These are phyloP conservation scores for Cunninghamia lanceolata DNA, from an alignment of 75 land plant species.

Conservation along the genomic window DNA sequence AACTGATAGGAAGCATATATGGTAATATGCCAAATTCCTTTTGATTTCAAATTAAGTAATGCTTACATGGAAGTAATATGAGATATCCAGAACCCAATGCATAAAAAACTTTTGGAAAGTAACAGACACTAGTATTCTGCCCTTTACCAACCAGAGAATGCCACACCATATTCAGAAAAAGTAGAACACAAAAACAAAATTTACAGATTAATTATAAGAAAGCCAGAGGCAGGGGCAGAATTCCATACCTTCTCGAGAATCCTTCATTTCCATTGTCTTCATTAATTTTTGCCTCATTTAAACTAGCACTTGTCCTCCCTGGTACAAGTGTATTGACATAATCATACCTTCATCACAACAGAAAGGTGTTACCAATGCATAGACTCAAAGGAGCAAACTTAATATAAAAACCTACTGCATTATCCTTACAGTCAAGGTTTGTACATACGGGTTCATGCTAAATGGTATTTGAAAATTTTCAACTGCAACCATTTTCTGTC, in stretches of 20 bases:
- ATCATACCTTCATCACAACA: slow-evolving; percentile 20
- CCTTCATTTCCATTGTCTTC: slow-evolving; percentile 28
- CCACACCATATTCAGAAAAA: background rate
- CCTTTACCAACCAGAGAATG: background rate
- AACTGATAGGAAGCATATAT: background rate
- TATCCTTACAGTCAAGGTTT: background rate
- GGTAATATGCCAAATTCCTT: background rate
- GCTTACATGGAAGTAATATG: background rate
- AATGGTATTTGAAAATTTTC: slow-evolving; percentile 26
- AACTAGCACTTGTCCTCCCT: slow-evolving; percentile 24
- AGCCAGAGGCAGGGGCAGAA: background rate
- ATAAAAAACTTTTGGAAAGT: background rate
- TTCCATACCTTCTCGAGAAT: slow-evolving; percentile 43
- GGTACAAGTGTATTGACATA: slow-evolving; percentile 44
- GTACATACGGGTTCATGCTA: slow-evolving; percentile 32
- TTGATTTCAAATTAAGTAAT: background rate
- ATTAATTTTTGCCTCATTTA: slow-evolving; percentile 4
- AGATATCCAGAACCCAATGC: background rate
- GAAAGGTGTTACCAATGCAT: slow-evolving; percentile 1
- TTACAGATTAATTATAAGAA: background rate
- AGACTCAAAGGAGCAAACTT: background rate
- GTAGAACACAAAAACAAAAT: background rate
- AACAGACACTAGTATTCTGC: background rate
- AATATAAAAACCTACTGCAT: background rate
- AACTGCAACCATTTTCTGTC: slow-evolving; percentile 24